phyloP scores from a whole-genome alignment of 306 rosid species.

The Dicorynia guianensis region DNA sequence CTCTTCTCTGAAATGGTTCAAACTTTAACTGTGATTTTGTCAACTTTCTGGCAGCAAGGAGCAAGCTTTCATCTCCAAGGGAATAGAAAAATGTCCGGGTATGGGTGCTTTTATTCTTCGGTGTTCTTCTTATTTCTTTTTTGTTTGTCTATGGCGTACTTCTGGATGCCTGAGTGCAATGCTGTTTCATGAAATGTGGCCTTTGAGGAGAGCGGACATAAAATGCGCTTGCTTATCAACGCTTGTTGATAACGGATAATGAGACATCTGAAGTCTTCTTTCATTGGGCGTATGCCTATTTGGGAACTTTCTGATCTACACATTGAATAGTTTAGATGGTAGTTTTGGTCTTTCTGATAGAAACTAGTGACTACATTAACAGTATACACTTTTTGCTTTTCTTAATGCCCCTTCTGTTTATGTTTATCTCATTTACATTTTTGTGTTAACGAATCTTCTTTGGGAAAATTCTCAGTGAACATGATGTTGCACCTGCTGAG shows the following conservation, averaged over 20 bases:
- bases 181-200: background rate
- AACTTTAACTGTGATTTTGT: background rate
- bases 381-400: background rate
- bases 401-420: too few relatives aligned
- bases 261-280: background rate
- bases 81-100: slow-evolving; percentile 17
- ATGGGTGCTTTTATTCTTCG: background rate
- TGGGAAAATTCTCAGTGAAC: slow-evolving; percentile 45
- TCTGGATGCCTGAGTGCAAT: background rate
- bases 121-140: background rate
- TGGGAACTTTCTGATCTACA: background rate
- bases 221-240: background rate
- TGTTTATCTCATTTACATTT: background rate
- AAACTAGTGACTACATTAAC: background rate
- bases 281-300: background rate
- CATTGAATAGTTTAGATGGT: background rate
- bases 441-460: background rate
- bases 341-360: background rate
- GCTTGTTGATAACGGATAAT: too few relatives aligned
- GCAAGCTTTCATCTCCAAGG: background rate
- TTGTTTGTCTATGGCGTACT: background rate
- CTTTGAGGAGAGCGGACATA: background rate
- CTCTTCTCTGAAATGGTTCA: background rate
- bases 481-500: slow-evolving; percentile 39
- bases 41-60: background rate